These are phyloP conservation scores for Podaxis sp. DNA, from an alignment of 768 basidiomycete species.

Conservation along the genomic window DNA sequence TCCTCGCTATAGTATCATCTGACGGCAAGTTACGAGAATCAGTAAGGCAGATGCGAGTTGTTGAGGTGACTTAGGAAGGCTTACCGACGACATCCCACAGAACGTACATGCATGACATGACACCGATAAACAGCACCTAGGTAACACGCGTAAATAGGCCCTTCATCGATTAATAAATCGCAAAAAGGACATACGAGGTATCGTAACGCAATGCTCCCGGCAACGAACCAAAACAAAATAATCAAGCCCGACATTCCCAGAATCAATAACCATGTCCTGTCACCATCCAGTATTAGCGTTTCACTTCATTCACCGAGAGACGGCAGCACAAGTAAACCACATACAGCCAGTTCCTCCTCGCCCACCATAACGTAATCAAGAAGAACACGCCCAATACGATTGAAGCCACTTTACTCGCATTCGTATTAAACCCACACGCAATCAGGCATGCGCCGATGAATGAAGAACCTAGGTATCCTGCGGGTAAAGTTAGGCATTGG, in stretches of 20 bases:
- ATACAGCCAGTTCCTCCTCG: conserved; percentile 70
- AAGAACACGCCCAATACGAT: conserved; percentile 84
- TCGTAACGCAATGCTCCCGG: conserved; percentile 68
- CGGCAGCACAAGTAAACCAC: conserved; percentile 23
- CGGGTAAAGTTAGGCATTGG: conserved; percentile 75
- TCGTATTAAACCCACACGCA: conserved; percentile 85
- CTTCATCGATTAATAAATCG: not conserved
- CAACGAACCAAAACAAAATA: conserved; percentile 83
- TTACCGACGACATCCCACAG: conserved; percentile 86
- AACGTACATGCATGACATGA: conserved; percentile 86
- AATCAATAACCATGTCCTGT: conserved; percentile 77
- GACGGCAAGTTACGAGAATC: not conserved
- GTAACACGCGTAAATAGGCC: not conserved
- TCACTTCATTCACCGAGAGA: not conserved
- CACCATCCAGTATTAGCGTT: not conserved
- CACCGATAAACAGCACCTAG: conserved; percentile 79
- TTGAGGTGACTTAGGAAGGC: conserved; percentile 18
- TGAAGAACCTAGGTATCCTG: conserved; percentile 81
- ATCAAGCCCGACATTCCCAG: conserved; percentile 78
- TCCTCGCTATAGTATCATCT: conserved; percentile 85
- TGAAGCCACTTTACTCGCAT: conserved; percentile 83
- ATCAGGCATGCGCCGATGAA: conserved; percentile 88
- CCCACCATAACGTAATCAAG: conserved; percentile 88
- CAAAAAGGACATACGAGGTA: conserved; percentile 55
- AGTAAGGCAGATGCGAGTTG: not conserved